Percentiles rank a stretch among this genome's conserved stretches.
Conservation (phyloP, 2,329 filamentous ascomycete genomes). For the Akanthomyces dipterigenus region DNA sequence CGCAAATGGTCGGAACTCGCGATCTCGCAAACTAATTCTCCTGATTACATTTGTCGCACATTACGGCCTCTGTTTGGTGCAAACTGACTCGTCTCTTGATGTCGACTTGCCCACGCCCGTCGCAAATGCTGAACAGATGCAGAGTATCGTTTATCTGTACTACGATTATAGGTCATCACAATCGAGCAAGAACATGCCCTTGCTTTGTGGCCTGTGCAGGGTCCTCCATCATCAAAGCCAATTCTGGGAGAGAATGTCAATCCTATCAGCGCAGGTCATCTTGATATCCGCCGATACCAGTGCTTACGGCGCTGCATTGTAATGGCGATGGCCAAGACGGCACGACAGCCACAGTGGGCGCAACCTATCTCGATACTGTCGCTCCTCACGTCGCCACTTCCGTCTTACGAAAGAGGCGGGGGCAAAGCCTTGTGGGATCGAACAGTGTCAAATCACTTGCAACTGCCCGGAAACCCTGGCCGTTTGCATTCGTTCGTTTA, state of each 20-base stretch:
- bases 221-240: background rate
- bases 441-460: too few relatives aligned
- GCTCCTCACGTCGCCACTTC: background rate
- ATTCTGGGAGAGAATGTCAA: too few relatives aligned
- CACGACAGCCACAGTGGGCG: conserved; percentile 3
- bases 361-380: background rate
- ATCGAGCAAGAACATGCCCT: background rate
- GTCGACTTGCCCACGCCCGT: background rate
- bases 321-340: background rate
- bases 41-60: background rate
- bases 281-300: background rate
- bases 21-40: background rate
- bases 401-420: background rate
- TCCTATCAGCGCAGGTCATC: background rate
- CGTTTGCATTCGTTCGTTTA: background rate
- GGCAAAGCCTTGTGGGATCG: too few relatives aligned
- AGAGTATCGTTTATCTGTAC: background rate
- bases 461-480: background rate
- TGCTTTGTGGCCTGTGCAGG: background rate
- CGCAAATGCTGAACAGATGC: background rate
- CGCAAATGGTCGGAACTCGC: background rate
- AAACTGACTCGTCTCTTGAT: background rate
- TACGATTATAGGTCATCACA: background rate
- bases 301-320: background rate
- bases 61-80: background rate